Evolutionary conservation across 1,284 basidiomycete species (phyloP).

Genomic region (Trichosporon coremiiforme): DNA sequence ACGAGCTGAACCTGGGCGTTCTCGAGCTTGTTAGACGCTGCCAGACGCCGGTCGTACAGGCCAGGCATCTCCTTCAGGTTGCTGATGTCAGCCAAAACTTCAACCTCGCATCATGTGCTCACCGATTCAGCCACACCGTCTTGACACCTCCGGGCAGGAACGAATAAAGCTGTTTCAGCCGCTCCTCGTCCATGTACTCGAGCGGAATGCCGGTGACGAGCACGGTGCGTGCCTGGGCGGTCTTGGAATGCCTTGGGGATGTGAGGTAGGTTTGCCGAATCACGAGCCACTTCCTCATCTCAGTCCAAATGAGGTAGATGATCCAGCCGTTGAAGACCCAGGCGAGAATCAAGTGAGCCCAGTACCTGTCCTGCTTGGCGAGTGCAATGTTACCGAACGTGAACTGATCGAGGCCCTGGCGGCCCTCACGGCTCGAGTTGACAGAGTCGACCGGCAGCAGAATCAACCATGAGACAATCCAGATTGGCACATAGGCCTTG

Average conservation of each 20-base stretch:
- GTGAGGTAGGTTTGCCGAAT: constrained; percentile 72
- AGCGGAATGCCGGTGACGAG: constrained; percentile 73
- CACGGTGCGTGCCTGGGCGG: constrained; percentile 74
- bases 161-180: constrained; percentile 66
- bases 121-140: constrained; percentile 70
- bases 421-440: constrained; percentile 53
- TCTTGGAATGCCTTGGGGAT: constrained; percentile 64
- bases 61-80: constrained; percentile 66
- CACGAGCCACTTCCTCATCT: constrained; percentile 67
- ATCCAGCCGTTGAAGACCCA: constrained; percentile 64
- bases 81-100: constrained; percentile 50
- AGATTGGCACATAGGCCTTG: constrained; percentile 68
- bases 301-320: constrained; percentile 67
- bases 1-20: constrained; percentile 65
- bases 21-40: constrained; percentile 67
- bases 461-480: constrained; percentile 63
- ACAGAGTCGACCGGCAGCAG: constrained; percentile 66
- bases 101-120: constrained; percentile 7
- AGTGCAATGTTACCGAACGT: constrained; percentile 60
- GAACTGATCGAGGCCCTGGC: constrained; percentile 60
- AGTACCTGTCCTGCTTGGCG: constrained; percentile 48
- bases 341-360: constrained; percentile 58
- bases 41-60: constrained; percentile 63
- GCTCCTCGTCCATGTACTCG: constrained; percentile 64
- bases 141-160: constrained; percentile 77